Evolutionary conservation across 139 green algal species (phyloP).

Genomic region (Chlorella sorokiniana): DNA sequence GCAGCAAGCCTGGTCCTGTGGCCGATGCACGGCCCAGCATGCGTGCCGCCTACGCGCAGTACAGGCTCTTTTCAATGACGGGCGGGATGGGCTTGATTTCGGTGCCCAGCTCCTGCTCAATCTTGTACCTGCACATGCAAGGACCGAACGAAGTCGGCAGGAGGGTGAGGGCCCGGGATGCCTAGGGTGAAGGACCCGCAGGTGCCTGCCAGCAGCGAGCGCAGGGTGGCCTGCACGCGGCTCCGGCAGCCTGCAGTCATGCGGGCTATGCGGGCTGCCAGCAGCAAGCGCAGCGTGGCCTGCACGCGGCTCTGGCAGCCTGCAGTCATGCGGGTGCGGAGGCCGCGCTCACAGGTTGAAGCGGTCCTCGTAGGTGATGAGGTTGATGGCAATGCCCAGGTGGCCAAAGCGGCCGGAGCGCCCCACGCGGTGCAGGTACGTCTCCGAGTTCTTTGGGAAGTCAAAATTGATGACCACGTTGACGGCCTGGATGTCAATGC

Average conservation of each 20-base stretch:
- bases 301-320: background rate
- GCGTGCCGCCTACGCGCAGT: slow-evolving; percentile 76
- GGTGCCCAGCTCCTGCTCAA: slow-evolving; percentile 98
- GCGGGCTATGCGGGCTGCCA: too few species aligned
- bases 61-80: slow-evolving; percentile 95
- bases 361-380: slow-evolving; percentile 98
- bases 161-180: background rate
- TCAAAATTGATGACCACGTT: slow-evolving; percentile 99
- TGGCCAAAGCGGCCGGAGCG: slow-evolving; percentile 98
- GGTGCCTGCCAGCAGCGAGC: too few species aligned
- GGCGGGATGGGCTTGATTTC: slow-evolving; percentile 99
- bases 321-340: too few species aligned
- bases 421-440: slow-evolving; percentile 98
- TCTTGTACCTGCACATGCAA: slow-evolving; percentile 23
- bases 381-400: slow-evolving; percentile 97
- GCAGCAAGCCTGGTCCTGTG: background rate
- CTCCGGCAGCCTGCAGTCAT: background rate
- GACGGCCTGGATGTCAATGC: slow-evolving; percentile 97
- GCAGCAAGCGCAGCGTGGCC: too few species aligned
- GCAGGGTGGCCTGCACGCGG: background rate
- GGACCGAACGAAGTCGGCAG: background rate
- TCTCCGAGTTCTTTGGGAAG: slow-evolving; percentile 99
- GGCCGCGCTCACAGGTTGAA: slow-evolving; percentile 97
- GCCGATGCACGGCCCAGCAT: background rate
- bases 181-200: too few species aligned